Evolutionary conservation across 176 grass and related monocot genomes (phyloP).

Genomic region (Juncus inflexus): DNA sequence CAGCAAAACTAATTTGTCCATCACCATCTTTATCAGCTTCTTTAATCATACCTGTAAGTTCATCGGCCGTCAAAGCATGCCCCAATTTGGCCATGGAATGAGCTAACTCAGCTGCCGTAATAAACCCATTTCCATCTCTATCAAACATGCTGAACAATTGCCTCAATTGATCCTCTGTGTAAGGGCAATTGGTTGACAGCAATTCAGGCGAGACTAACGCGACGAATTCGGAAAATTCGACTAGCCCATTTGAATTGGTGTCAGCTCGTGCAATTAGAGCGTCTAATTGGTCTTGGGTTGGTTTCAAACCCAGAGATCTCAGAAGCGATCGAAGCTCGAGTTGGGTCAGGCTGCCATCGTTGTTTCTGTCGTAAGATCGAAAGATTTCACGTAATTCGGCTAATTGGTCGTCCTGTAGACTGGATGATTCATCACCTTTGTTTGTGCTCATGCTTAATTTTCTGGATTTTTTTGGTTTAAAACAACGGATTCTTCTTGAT

Average conservation of each 20-base stretch:
- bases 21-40: constrained; percentile 89
- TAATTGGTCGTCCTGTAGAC: constrained; percentile 55
- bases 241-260: constrained; percentile 76
- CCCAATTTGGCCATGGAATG: constrained; percentile 93
- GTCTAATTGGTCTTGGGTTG: constrained; percentile 59
- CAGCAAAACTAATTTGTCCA: constrained; percentile 70
- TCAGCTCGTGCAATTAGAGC: constrained; percentile 65
- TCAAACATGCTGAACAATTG: constrained; percentile 75
- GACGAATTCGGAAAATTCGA: constrained; percentile 96
- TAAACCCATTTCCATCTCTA: constrained; percentile 85
- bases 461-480: neutral
- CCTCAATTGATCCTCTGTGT: constrained; percentile 74
- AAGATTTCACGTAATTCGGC: constrained; percentile 82
- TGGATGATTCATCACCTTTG: constrained; percentile 12
- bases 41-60: constrained; percentile 97
- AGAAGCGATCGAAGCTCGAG: constrained; percentile 86
- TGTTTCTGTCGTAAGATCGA: constrained; percentile 83
- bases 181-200: constrained; percentile 55
- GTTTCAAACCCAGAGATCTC: constrained; percentile 71
- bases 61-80: constrained; percentile 68
- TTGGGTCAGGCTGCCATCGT: constrained; percentile 82
- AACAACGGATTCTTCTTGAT: neutral
- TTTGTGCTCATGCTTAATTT: constrained; percentile 24
- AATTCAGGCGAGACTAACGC: constrained; percentile 66
- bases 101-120: constrained; percentile 92